These are phyloP conservation scores for Tremellales sp. DNA, from an alignment of 1,284 basidiomycete genomes.

Conservation along the genomic window DNA sequence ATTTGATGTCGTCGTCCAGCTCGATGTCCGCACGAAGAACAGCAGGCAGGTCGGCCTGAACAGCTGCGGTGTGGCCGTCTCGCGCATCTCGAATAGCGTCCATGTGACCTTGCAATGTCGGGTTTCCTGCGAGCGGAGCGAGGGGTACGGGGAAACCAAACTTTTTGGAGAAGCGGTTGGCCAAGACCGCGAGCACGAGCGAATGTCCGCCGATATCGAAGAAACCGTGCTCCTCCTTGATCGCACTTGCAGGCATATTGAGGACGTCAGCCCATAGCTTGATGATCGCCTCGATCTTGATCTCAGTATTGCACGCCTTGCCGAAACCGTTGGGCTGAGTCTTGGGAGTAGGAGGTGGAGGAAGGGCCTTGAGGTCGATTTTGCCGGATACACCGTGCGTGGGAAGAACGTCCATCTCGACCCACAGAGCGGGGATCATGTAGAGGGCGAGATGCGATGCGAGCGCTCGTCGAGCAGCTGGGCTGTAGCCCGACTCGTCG, in stretches of 20 bases:
- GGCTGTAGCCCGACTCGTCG: conserved; percentile 34
- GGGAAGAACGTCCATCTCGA: conserved; percentile 31
- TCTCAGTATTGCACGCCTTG: conserved; percentile 25
- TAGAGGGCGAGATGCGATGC: conserved; percentile 31
- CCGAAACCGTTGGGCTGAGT: conserved; percentile 8
- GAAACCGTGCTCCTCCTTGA: conserved; percentile 25
- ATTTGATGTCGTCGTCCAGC: conserved; percentile 30
- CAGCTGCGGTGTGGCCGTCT: conserved; percentile 35
- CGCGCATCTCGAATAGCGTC: conserved; percentile 25
- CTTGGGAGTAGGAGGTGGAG: conserved; percentile 18
- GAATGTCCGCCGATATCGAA: conserved; percentile 45
- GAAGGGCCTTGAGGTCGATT: conserved; percentile 36
- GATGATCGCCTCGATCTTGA: conserved; percentile 29
- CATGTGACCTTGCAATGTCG: conserved; percentile 36
- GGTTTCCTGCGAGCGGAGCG: conserved; percentile 26
- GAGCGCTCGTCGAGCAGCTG: conserved; percentile 26
- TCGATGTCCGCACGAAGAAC: conserved; percentile 29
- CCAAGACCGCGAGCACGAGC: conserved; percentile 33
- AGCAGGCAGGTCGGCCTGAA: conserved; percentile 41
- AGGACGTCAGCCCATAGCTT: conserved; percentile 36
- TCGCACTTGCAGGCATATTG: conserved; percentile 24
- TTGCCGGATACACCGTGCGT: conserved; percentile 41
- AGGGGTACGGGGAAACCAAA: conserved; percentile 37
- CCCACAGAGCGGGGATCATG: conserved; percentile 41
- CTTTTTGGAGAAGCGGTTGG: conserved; percentile 32